phyloP scores from a whole-genome alignment of 2,329 filamentous ascomycete species.

The Xenoacremonium recifei region DNA sequence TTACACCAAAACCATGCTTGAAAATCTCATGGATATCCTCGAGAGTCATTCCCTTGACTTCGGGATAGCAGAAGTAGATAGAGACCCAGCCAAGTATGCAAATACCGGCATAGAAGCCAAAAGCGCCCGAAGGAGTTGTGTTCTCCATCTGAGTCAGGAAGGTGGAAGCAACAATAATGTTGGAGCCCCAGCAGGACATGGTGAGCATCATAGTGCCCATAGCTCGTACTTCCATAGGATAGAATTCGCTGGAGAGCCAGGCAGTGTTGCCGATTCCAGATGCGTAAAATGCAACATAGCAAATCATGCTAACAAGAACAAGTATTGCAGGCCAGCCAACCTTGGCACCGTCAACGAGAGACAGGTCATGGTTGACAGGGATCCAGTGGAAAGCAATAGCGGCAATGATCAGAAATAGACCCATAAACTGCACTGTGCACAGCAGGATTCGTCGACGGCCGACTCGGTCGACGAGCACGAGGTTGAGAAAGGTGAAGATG shows the following conservation, averaged over 20 bases:
- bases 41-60: constrained; percentile 53
- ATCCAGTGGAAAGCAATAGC: constrained; percentile 41
- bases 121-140: constrained; percentile 48
- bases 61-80: constrained; percentile 50
- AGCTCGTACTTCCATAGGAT: constrained; percentile 46
- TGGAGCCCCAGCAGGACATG: constrained; percentile 44
- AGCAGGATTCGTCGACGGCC: constrained; percentile 45
- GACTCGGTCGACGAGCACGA: constrained; percentile 43
- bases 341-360: constrained; percentile 32
- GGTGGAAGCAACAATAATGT: constrained; percentile 49
- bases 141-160: constrained; percentile 47
- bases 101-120: constrained; percentile 51
- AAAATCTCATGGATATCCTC: constrained; percentile 54
- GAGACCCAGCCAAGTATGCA: constrained; percentile 42
- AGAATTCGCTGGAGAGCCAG: constrained; percentile 47
- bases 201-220: constrained; percentile 48
- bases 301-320: constrained; percentile 35
- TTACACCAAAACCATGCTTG: constrained; percentile 44
- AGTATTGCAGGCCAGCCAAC: constrained; percentile 38
- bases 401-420: constrained; percentile 37
- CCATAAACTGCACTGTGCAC: constrained; percentile 44
- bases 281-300: constrained; percentile 35
- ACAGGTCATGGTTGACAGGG: constrained; percentile 41
- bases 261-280: constrained; percentile 45
- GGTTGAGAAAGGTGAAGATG: constrained; percentile 47